Conservation (phyloP, 768 basidiomycete genomes). For the Suillus clintonianus region DNA sequence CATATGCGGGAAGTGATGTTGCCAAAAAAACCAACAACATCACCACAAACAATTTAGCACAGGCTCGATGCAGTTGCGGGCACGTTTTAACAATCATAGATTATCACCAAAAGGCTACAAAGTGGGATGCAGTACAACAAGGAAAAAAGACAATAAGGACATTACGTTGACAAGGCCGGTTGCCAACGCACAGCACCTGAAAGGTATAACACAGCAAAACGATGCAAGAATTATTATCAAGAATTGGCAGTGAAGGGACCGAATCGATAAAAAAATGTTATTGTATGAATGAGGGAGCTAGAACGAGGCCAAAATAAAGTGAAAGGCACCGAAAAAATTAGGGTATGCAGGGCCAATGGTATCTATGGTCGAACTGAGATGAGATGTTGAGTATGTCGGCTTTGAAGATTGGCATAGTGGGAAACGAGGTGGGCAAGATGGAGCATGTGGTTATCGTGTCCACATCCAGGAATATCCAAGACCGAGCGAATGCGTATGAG, state of each 20-base stretch:
- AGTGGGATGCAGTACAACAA: background rate
- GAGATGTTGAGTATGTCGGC: background rate
- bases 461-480: background rate
- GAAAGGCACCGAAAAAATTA: background rate
- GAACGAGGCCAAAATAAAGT: background rate
- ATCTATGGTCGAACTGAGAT: background rate
- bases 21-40: too few species aligned
- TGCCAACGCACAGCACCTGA: background rate
- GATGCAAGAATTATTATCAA: background rate
- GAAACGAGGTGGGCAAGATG: background rate
- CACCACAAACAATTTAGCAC: too few species aligned
- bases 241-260: background rate
- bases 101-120: background rate
- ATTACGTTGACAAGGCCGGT: background rate
- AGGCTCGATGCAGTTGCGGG: background rate
- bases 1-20: background rate
- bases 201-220: background rate
- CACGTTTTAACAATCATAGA: background rate
- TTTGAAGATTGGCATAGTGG: background rate
- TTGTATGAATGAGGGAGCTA: background rate
- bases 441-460: background rate
- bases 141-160: background rate
- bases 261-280: background rate
- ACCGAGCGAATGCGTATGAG: background rate
- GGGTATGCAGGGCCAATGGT: slow-evolving; percentile 1